Base-by-base conservation (phyloP, 2,329 filamentous ascomycete genomes). In the Hymenoscyphus occultus region DNA sequence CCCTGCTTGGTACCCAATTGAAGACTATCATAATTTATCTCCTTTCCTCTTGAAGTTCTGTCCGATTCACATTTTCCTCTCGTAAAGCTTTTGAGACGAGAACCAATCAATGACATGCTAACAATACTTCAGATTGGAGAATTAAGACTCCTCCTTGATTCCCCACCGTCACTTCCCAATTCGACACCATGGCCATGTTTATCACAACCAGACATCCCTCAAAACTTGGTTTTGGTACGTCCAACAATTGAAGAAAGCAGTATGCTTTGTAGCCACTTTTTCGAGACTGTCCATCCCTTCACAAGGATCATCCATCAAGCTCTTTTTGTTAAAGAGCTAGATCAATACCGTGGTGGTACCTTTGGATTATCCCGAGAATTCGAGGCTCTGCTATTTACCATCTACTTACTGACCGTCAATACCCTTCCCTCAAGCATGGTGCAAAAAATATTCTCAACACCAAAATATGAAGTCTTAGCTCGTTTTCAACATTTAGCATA, bases 201-300 rank as follows among this genome's bases (percentile, higher is more conserved):
- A 14, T 65, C 64, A 35, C 12, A 56, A 1, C 32, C 66, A 9
- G 63, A 61, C 6, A n/a, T 63, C 9, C 1, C 56, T 0, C 58
- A 56, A 28, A 48, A 64, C 22, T 54, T 65, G 5, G 40, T 45
- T 22, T 60, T 63, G 13, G 31, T 39, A 19, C 67, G 67, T 35
- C 68, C 67, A 3, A 67, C 65, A 3, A 39, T 70, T n/a, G 67
- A 68, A 35, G 65, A 71, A 39, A 70, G 68, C 62, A 70, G 87
- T 65, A 82, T 86, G 70, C 77, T 88, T 32, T 91, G 88, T 86
- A 87, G 90, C 74, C 81, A 86, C n/a, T 91, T 89, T 73, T 82
- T 90, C 60, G 83, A 86, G 67, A 89, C 88, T 70, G 85, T 91
- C 67, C 87, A 91, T 69, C 87, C n/a, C n/a, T n/a, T 91, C 12